Base-by-base conservation (phyloP, 148 eudicot genomes). In the Persicaria maculosa region DNA sequence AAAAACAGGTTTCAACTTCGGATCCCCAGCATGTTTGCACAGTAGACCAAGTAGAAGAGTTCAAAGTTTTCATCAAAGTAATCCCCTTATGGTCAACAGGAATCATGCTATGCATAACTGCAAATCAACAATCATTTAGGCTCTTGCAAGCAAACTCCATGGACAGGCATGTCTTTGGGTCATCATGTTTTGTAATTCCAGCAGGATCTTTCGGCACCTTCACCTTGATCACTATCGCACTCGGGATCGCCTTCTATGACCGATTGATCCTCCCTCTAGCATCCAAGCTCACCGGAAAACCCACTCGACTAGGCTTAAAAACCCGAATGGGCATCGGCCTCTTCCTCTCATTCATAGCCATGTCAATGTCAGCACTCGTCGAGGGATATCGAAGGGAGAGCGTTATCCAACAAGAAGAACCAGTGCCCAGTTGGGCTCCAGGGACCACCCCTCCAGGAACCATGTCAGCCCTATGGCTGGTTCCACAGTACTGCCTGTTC, bases 401-500 rank as follows among this genome's bases (percentile, higher is more conserved):
- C 5, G 89, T 89, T 9, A 80, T 74, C 8, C 31, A 40, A 12
- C 64, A 4, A 83, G 72, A 1, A 48, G 78, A 6, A 79, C 86
- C 40, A 25, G 61, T 1, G 79, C 76, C 2, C 57, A 52, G 57
- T 10, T 9, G 57, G 14, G n/a, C 2, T 16, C 14, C 7, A 14
- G 69, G n/a, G 3, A 3, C 43, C 44, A 17, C 5, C 16, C 45
- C 12, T 8, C 71, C 70, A 71, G 75, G 74, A 9, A 15, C 64
- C 68, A 86, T 91, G 88, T 89, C 97, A 3, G 90, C 90, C 1
- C 57, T 86, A 45, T 88, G 97, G 97, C 44, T 91, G 15, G 75
- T 91, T 43, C 86, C 87, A 4, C 90, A 85, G 17, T n/a, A 75
- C 22, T 80, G 80, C 55, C 47, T 86, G 55, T 4, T 7, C 9